Conservation (phyloP, 257 asterid species). For the Solanum chmielewskii region DNA sequence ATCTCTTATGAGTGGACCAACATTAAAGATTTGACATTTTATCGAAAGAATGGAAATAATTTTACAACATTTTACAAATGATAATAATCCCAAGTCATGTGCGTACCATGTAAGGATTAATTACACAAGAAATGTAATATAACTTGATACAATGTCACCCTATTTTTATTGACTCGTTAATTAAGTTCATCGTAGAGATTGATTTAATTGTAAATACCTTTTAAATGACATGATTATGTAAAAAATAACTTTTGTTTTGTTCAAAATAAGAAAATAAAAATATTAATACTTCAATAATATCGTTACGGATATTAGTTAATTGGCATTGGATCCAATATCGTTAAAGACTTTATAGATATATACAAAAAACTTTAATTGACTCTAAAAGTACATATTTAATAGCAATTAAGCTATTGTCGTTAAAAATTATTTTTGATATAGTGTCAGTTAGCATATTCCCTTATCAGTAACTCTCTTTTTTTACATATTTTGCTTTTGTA, state of each 20-base stretch:
- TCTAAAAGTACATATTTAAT: no score
- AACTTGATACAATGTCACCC: background rate
- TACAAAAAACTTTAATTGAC: accelerated
- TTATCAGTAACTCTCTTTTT: background rate
- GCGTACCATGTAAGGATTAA: background rate
- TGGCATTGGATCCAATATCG: no score
- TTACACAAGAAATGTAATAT: background rate
- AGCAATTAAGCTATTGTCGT: background rate
- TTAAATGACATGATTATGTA: background rate
- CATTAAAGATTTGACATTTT: background rate
- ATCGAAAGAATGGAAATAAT: background rate
- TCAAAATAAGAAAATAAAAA: background rate
- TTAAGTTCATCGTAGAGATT: background rate
- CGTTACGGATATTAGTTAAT: no score
- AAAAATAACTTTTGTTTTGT: background rate
- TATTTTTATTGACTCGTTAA: background rate
- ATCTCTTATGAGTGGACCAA: background rate
- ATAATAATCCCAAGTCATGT: background rate
- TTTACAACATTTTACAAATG: background rate
- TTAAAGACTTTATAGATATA: no score
- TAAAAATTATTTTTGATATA: no score
- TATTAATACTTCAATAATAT: background rate
- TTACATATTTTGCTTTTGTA: background rate
- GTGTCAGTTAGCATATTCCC: background rate
- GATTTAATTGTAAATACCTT: background rate